Evolutionary conservation across 108 stramenopile genomes (phyloP).

Genomic region (Nitzschia sp.): DNA sequence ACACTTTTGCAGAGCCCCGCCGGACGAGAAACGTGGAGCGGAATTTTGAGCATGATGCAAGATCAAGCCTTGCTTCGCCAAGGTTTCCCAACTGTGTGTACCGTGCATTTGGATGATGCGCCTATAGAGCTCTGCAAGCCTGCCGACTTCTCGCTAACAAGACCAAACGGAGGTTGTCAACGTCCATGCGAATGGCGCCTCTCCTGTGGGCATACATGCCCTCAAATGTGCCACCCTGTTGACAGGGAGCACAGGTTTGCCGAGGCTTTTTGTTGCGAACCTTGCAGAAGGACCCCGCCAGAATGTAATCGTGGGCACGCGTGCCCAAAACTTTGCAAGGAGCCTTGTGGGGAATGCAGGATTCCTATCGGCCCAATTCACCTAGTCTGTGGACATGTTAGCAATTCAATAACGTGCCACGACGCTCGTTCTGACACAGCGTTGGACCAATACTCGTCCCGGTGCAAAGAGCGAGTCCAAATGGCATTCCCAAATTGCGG

Average conservation of each 20-base stretch:
- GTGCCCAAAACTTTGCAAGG: not conserved
- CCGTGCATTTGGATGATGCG: not conserved
- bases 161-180: not conserved
- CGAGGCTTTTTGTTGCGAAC: not conserved
- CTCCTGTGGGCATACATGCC: not conserved
- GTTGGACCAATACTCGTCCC: not conserved
- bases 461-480: conserved; percentile 1
- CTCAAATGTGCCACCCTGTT: not conserved
- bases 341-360: not conserved
- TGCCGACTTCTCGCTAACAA: not conserved
- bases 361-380: not conserved
- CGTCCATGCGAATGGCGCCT: not conserved
- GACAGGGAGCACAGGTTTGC: not conserved
- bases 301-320: not conserved
- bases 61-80: not conserved
- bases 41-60: not conserved
- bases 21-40: not conserved
- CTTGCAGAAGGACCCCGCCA: not conserved
- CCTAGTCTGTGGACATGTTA: not conserved
- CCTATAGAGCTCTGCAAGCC: not conserved
- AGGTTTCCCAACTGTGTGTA: not conserved
- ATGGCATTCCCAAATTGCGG: conserved; percentile 26
- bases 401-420: not conserved
- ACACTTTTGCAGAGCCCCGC: conserved; percentile 20
- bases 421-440: not conserved